Conservation (phyloP, 495 filamentous ascomycete genomes). For the Hyaloscypha bicolor region DNA sequence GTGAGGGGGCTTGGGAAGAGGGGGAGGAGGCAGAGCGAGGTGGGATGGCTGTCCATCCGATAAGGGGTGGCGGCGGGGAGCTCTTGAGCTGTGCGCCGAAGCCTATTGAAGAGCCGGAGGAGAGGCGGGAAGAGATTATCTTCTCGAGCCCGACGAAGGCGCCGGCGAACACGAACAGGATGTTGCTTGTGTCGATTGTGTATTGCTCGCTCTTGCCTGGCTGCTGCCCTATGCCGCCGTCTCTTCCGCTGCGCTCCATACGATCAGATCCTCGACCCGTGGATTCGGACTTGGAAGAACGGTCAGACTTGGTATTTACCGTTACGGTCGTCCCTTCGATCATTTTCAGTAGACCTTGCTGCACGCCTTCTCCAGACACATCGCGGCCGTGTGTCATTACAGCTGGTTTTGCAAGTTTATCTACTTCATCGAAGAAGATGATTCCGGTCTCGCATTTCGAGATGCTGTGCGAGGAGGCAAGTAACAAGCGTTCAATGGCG, state of each 20-base stretch:
- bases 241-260: slow-evolving; percentile 20
- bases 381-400: slow-evolving; percentile 65
- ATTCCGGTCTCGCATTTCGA: slow-evolving; percentile 87
- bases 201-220: slow-evolving; percentile 75
- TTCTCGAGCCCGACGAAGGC: slow-evolving; percentile 95
- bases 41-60: too few relatives aligned
- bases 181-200: slow-evolving; percentile 92
- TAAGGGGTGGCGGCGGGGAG: slow-evolving; percentile 21
- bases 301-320: slow-evolving; percentile 68
- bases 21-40: slow-evolving; percentile 17
- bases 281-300: slow-evolving; percentile 19
- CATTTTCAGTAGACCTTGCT: slow-evolving; percentile 94
- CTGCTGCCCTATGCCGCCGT: slow-evolving; percentile 32
- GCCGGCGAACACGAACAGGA: slow-evolving; percentile 94
- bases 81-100: slow-evolving; percentile 83
- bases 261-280: slow-evolving; percentile 18
- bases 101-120: slow-evolving; percentile 79
- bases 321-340: slow-evolving; percentile 95
- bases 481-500: slow-evolving; percentile 85
- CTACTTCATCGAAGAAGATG: slow-evolving; percentile 93
- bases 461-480: slow-evolving; percentile 88
- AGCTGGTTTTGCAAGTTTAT: slow-evolving; percentile 76
- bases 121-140: slow-evolving; percentile 79
- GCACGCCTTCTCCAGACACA: slow-evolving; percentile 90
- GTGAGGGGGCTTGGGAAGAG: background rate